These are phyloP conservation scores for Exophiala dermatitidis DNA, from an alignment of 2,329 filamentous ascomycete genomes.

Conservation along the genomic window DNA sequence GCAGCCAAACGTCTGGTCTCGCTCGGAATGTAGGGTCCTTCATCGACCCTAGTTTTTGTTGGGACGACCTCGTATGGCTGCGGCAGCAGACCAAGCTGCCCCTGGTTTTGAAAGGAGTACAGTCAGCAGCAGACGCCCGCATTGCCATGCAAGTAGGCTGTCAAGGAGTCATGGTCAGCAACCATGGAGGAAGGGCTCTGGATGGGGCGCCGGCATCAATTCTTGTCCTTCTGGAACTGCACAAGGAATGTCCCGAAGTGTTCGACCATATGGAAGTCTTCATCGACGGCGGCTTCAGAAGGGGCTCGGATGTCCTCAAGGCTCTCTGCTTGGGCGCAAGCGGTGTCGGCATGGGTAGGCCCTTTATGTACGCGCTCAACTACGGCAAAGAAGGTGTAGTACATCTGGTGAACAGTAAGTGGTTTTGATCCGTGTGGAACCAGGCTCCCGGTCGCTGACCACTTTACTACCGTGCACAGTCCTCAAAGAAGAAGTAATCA, in stretches of 20 bases:
- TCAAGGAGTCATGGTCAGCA: constrained; percentile 51
- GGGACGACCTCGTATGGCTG: constrained; percentile 51
- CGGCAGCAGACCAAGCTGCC: constrained; percentile 43
- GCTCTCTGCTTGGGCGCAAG: constrained; percentile 48
- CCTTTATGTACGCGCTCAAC: constrained; percentile 47
- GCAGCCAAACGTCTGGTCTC: constrained; percentile 49
- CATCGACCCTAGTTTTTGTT: constrained; percentile 47
- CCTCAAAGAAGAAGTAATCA: constrained; percentile 58
- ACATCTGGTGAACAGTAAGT: constrained; percentile 41
- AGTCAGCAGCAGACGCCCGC: constrained; percentile 50
- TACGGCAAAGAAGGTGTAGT: constrained; percentile 50
- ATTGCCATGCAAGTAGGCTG: constrained; percentile 45
- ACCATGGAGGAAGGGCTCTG: constrained; percentile 52
- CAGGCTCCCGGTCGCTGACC: neutral
- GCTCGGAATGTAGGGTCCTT: constrained; percentile 35
- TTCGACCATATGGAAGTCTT: constrained; percentile 42
- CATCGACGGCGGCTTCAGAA: constrained; percentile 48
- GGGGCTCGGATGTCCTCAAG: constrained; percentile 50
- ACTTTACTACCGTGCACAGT: constrained; percentile 30
- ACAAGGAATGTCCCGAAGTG: constrained; percentile 41
- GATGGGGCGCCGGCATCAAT: constrained; percentile 45
- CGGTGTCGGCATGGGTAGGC: constrained; percentile 48
- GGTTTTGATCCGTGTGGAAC: constrained; percentile 44
- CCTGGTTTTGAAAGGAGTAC: constrained; percentile 51
- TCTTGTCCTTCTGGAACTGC: constrained; percentile 56